These are phyloP conservation scores for Tylopilus sp. DNA, from an alignment of 768 basidiomycete genomes.

Conservation along the genomic window DNA sequence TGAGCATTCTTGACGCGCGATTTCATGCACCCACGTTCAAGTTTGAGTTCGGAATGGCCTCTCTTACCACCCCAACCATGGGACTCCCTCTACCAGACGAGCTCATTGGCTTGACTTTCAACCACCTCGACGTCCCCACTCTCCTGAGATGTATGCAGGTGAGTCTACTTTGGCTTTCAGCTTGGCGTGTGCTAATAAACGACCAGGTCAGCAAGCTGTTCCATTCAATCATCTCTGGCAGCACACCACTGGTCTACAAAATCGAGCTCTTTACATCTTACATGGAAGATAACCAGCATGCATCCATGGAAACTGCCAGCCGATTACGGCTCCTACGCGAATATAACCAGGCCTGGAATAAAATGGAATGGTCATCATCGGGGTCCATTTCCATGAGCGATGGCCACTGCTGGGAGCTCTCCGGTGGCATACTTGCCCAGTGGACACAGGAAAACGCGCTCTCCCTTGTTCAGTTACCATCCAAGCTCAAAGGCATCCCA, in stretches of 20 bases:
- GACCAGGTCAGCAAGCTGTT: slow-evolving; percentile 31
- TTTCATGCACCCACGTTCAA: too few species aligned
- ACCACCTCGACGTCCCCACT: slow-evolving; percentile 27
- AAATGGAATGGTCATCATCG: slow-evolving; percentile 19
- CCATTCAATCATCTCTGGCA: slow-evolving; percentile 23
- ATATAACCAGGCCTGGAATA: slow-evolving; percentile 29
- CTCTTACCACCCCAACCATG: slow-evolving; percentile 14
- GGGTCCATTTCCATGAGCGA: slow-evolving; percentile 12
- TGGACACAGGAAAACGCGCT: slow-evolving; percentile 18
- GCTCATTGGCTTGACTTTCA: slow-evolving; percentile 22
- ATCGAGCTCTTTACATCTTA: slow-evolving; percentile 28
- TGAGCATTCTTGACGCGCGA: not conserved
- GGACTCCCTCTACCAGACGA: slow-evolving; percentile 29
- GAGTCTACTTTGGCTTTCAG: not conserved
- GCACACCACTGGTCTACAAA: slow-evolving; percentile 28
- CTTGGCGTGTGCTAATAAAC: not conserved
- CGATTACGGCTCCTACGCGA: slow-evolving; percentile 27
- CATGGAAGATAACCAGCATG: slow-evolving; percentile 23
- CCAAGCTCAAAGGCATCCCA: slow-evolving; percentile 26
- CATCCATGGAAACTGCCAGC: slow-evolving; percentile 16
- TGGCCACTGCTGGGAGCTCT: slow-evolving; percentile 33
- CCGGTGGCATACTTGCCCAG: slow-evolving; percentile 34
- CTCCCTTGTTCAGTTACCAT: slow-evolving; percentile 29
- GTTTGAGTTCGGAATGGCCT: not conserved
- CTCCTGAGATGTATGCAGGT: slow-evolving; percentile 29